Conservation (phyloP, 192 early-diverging fungal genomes). For the Entomortierella parvispora region DNA sequence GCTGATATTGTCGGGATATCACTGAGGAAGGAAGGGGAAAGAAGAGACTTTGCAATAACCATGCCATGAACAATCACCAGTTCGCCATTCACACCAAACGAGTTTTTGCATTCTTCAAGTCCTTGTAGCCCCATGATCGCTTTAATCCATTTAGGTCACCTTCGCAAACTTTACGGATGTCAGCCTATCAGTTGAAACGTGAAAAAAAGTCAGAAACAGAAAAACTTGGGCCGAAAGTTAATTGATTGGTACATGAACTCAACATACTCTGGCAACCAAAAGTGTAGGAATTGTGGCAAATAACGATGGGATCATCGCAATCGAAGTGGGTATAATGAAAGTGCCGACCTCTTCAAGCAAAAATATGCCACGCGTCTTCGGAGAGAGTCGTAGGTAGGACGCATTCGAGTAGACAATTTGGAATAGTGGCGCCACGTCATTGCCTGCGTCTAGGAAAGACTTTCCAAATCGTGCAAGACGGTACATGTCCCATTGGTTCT, state of each 20-base stretch:
- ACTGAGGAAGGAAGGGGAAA: too few relatives aligned
- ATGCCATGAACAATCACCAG: background rate
- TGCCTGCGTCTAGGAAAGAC: background rate
- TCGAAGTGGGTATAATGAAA: constrained; percentile 5
- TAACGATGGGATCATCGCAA: constrained; percentile 10
- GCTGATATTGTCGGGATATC: too few relatives aligned
- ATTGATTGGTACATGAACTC: background rate
- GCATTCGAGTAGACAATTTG: background rate
- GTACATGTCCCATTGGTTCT: constrained; percentile 4
- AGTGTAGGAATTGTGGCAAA: constrained; percentile 10
- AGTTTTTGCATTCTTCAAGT: background rate
- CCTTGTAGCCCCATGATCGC: constrained; percentile 10
- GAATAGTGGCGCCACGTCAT: background rate
- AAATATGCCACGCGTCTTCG: background rate
- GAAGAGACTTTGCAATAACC: too few relatives aligned
- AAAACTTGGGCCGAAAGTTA: background rate
- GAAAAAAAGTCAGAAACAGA: background rate
- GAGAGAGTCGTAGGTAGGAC: background rate
- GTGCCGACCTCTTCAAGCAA: constrained; percentile 6
- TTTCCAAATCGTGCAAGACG: constrained; percentile 4
- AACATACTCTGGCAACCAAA: constrained; percentile 9
- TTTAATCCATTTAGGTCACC: constrained; percentile 9
- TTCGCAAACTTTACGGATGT: background rate
- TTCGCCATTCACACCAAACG: constrained; percentile 1
- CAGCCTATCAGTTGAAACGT: background rate